Percentiles rank a stretch among this genome's conserved stretches.
Evolutionary conservation across 352 stramenopile genomes (phyloP).

Genomic region (Peronospora destructor): DNA sequence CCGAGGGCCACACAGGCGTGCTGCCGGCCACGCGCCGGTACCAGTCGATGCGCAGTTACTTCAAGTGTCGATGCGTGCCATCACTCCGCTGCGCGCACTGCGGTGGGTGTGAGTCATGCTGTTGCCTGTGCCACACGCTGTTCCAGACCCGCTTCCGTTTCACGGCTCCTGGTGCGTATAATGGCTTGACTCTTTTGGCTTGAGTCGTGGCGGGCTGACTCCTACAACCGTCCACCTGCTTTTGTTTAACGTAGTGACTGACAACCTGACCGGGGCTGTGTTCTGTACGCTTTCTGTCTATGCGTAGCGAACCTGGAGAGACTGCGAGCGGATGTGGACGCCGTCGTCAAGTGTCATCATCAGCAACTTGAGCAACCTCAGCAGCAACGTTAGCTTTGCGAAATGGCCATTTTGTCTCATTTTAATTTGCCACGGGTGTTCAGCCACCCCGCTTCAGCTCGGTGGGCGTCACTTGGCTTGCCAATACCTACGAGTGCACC

Average conservation of each 20-base stretch:
- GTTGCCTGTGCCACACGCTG: constrained; percentile 78
- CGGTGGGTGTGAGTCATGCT: constrained; percentile 73
- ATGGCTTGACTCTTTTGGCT: background rate
- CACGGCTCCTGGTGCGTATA: constrained; percentile 52
- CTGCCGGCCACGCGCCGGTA: constrained; percentile 56
- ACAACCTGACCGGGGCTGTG: constrained; percentile 5
- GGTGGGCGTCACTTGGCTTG: too few relatives aligned
- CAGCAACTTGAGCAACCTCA: constrained; percentile 28
- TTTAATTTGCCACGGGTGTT: too few relatives aligned
- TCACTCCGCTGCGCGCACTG: constrained; percentile 60
- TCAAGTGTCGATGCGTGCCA: constrained; percentile 62
- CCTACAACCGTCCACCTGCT: constrained; percentile 4
- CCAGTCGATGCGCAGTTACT: constrained; percentile 58
- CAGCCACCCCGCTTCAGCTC: too few relatives aligned
- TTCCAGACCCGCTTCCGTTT: constrained; percentile 83
- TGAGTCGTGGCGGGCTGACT: background rate
- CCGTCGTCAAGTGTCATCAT: constrained; percentile 39
- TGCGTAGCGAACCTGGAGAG: constrained; percentile 33
- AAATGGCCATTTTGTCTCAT: too few relatives aligned
- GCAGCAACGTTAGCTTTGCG: constrained; percentile 1
- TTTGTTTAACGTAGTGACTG: background rate
- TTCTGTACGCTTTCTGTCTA: constrained; percentile 6
- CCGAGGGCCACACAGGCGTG: constrained; percentile 65
- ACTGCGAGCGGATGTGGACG: constrained; percentile 34
- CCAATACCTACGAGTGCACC: too few relatives aligned